Base-by-base conservation (phyloP, 2,329 filamentous ascomycete genomes). In the Ophiosphaerella korrae region DNA sequence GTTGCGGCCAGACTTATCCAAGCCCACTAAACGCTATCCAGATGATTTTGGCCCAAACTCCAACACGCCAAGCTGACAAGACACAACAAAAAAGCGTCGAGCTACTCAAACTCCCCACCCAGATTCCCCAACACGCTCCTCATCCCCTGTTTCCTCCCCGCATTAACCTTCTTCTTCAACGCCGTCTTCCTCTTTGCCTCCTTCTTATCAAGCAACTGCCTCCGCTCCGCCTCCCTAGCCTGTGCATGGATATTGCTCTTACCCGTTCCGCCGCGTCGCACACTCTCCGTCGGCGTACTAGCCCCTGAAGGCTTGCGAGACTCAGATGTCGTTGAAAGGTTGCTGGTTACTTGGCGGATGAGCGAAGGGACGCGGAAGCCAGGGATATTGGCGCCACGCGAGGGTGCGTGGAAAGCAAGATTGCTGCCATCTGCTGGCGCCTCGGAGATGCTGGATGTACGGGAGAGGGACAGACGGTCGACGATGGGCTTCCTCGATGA, bases 401-500 rank as follows among this genome's bases (percentile, higher is more conserved):
- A 56, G 3, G 81, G 66, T 7, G 75, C 75, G 36, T 75, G 70
- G 68, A 89, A 89, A 3, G 86, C 87, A 50, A 87, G 34, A 5
- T 60, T 80, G 3, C 73, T 61, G 14, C 61, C 68, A 16, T 66
- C 62, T 33, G 65, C 65, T 53, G 44, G 69, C 57, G 41, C 68
- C 26, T 55, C 55, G 7, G 43, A 53, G 1, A 62, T 43, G 26
- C 73, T 67, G 13, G 72, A 67, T 35, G 72, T 66, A 38, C 88
- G 85, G 67, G 88, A 88, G 32, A 92, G 79, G 16, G 80, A 82
- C 56, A 93, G 86, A 48, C 90, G 88, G 73, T 95, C 89, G 41
- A 93, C 84, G 44, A 92, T 80, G 49, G 71, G 44, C 37, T 75
- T 73, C 23, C 71, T 66, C 1, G 68, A 60, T 8, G 66, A 63